Evolutionary conservation across 345 rosid species (phyloP), one percentile per base, ranked within the genome.

Genomic region (Citrus unshiu): DNA sequence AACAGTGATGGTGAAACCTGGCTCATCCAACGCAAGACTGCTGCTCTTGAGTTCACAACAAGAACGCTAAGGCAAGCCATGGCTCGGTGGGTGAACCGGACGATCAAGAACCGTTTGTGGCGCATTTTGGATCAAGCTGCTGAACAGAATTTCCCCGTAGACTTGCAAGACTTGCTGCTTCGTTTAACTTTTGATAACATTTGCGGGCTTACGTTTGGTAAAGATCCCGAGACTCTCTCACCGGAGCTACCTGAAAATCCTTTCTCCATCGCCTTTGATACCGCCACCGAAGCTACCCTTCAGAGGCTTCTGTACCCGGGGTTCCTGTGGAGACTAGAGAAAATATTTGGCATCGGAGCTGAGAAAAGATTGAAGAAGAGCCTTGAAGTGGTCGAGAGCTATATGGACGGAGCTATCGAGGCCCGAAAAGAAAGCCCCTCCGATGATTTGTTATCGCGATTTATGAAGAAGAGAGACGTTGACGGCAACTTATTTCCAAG

Each of bases 161-260:
- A 95, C 77, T 80, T 95, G 61, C 98, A 95, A 75, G 98, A 93
- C 68, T 87, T 95, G 81, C 81, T 95, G 81, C 89, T 95, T 19
- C 89, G 98, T 21, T 81, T 95, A n/a, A 95, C 98, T 12, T 95
- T 95, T 74, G 98, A 95, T 81, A 95, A 95, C 77, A 93, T 95
- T 43, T 93, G 98, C 46, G 95, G 98, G 21, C 89, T 95, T 19
- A 92, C 98, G 3, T 95, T 95, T 74, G 98, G 98, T 1, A 92
- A 91, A 82, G 98, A 95, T 75, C 98, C 98, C 0, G 90, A 90
- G 76, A 91, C 97, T 0, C 86, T 95, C 10, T 91, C 97, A 2
- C 84, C 87, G 2, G 97, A 86, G 9, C 81, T 95, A 8, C 92
- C 97, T 22, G 97, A 89, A 32, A 95, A 92, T 77, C 91, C 95